Base-by-base conservation (phyloP, 163 green algal genomes). In the Scenedesmus sp. region DNA sequence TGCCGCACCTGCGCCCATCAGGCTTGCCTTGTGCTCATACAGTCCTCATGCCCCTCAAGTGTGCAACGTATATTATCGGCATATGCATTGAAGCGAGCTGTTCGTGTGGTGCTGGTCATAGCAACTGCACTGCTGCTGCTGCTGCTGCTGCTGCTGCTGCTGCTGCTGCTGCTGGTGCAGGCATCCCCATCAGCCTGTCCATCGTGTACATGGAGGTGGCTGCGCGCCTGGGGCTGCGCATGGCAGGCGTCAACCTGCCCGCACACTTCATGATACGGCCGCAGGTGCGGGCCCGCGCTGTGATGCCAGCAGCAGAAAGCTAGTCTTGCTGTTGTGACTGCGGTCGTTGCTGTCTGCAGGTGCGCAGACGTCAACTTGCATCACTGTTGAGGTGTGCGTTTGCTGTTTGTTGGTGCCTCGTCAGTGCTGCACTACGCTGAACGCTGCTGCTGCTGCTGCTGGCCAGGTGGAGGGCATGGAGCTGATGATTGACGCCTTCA, bases 201-300 rank as follows among this genome's bases (percentile, higher is more conserved):
- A 56, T 97, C 10, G 60, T 97, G 12, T 97, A 96, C 90, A 95
- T 95, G 89, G 88, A 94, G 86, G 93, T 97, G 13, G 93, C 94
- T 26, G 59, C 82, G 59, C 86, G 90, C 13, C 3, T 94, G 26
- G 95, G 92, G 0, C 81, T 96, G 5, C 46, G 7, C 2, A 93
- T 96, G 94, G 87, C 92, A 12, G 95, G 94, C 59, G 88, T 97
- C 54, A 96, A 97, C 91, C 81, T 97, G 60, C 95, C 95, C 8
- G 76, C 82, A 10, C 88, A 93, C 76, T 91, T 94, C 60, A 93
- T 93, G 90, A 84, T 93, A 3, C 57, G 90, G 15, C 90, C 90
- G 20, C 20, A 82, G 62, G 88, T 92, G 59, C 20, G 70, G 70
- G 18, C 7, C 59, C 59, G 59, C 3, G 70, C 23, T 52, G 23